A percentile compares a stretch with the other conserved stretches of the same genome.
phyloP scores from a whole-genome alignment of 805 yeast species.

The Kockiozyma suomiensis region DNA sequence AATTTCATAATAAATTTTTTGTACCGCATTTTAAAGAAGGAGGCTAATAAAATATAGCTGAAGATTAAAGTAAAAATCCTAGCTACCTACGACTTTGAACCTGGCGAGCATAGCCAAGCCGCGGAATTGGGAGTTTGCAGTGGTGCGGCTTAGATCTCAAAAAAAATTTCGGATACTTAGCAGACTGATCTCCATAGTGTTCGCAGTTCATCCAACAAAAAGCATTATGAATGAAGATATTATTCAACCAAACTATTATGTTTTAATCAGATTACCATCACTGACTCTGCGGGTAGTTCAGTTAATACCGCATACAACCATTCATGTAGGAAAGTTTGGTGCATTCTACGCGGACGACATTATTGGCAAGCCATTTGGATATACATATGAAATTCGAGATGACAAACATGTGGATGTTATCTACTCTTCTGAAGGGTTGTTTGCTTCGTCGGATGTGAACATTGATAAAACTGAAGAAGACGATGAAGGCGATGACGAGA shows the following conservation, averaged over 20 bases:
- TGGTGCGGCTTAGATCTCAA: background rate
- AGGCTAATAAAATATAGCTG: no score
- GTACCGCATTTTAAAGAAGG: no score
- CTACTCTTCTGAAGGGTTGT: slow-evolving; percentile 28
- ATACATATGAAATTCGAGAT: slow-evolving; percentile 79
- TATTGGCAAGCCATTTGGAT: slow-evolving; percentile 83
- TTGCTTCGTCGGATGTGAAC: slow-evolving; percentile 24
- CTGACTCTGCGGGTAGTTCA: slow-evolving; percentile 74
- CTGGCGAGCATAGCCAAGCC: no score
- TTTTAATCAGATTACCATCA: slow-evolving; percentile 77
- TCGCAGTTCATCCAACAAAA: no score
- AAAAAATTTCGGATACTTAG: background rate
- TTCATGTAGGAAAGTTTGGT: slow-evolving; percentile 91
- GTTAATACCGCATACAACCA: slow-evolving; percentile 58
- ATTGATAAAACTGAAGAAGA: slow-evolving; percentile 33
- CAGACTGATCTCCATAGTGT: no score
- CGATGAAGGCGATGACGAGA: slow-evolving; percentile 39
- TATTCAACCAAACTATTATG: slow-evolving; percentile 56
- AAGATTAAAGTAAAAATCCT: no score
- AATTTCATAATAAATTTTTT: no score
- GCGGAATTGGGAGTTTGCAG: background rate
- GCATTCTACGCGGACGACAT: slow-evolving; percentile 72
- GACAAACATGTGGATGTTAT: slow-evolving; percentile 43
- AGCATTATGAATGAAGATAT: slow-evolving; percentile 28
- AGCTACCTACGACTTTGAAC: no score